A percentile compares a stretch with the other conserved stretches of the same genome.
These are phyloP conservation scores for Neurospora hispaniola DNA, from an alignment of 495 filamentous ascomycete genomes.

Conservation along the genomic window DNA sequence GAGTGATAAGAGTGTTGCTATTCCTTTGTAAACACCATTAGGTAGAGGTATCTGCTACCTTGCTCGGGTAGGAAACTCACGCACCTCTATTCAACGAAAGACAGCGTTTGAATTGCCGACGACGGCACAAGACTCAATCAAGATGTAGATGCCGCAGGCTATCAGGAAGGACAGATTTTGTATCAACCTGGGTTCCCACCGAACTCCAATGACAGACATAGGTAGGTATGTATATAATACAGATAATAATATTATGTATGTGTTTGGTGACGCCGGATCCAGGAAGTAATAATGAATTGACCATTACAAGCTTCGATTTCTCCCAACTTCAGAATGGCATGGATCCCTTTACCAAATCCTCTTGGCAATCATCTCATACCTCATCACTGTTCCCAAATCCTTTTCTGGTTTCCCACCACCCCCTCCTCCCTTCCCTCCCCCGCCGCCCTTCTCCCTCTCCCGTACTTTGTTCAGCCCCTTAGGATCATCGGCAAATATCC, in stretches of 20 bases:
- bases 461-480: slow-evolving; percentile 56
- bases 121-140: neutral
- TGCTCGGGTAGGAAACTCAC: neutral
- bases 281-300: neutral
- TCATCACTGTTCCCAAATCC: slow-evolving; percentile 13
- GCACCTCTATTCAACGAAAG: neutral
- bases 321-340: no score
- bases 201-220: neutral
- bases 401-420: slow-evolving; percentile 85
- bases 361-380: slow-evolving; percentile 69
- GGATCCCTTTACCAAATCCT: slow-evolving; percentile 60
- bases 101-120: neutral
- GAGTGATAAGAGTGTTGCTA: slow-evolving; percentile 2
- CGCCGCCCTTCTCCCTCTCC: slow-evolving; percentile 70
- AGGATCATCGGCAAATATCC: slow-evolving; percentile 80
- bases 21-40: neutral
- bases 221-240: neutral
- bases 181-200: neutral
- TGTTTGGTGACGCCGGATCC: neutral
- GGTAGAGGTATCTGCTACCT: no score
- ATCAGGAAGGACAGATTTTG: neutral
- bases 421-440: slow-evolving; percentile 52
- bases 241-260: neutral
- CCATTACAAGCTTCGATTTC: neutral
- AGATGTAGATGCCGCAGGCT: neutral